Conservation (phyloP, 1,284 basidiomycete genomes). For the Ceratobasidium sp. region DNA sequence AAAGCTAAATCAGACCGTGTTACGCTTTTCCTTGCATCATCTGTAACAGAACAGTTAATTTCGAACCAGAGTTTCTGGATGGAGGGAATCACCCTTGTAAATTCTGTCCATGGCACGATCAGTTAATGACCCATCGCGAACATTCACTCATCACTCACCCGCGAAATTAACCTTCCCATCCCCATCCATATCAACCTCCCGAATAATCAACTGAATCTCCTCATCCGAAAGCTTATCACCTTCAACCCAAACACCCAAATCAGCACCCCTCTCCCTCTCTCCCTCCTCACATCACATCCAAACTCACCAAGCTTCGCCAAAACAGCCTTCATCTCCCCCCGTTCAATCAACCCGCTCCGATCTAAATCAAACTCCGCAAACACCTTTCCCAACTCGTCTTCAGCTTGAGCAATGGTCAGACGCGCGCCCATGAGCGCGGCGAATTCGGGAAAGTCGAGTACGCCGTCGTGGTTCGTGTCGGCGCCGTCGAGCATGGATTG, state of each 20-base stretch:
- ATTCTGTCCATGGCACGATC: not conserved
- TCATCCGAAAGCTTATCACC: slow-evolving; percentile 70
- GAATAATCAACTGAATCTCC: slow-evolving; percentile 72
- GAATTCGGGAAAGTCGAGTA: slow-evolving; percentile 71
- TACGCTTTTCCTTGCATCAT: slow-evolving; percentile 27
- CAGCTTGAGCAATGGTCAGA: slow-evolving; percentile 54
- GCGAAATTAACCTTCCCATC: slow-evolving; percentile 60
- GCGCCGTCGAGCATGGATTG: slow-evolving; percentile 72
- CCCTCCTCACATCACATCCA: not conserved
- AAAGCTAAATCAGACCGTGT: not conserved
- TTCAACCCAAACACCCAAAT: slow-evolving; percentile 49
- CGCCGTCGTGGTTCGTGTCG: slow-evolving; percentile 71
- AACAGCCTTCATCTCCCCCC: slow-evolving; percentile 58
- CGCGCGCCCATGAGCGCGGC: slow-evolving; percentile 65
- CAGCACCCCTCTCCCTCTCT: too few relatives aligned
- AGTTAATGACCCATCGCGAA: not conserved
- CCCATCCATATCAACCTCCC: slow-evolving; percentile 72
- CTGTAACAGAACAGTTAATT: not conserved
- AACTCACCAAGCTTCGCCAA: slow-evolving; percentile 55
- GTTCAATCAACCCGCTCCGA: slow-evolving; percentile 68
- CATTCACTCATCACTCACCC: slow-evolving; percentile 15
- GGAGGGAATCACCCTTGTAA: not conserved
- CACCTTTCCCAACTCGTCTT: slow-evolving; percentile 72
- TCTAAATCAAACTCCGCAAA: slow-evolving; percentile 76
- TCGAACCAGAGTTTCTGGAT: too few relatives aligned